These are phyloP conservation scores for Tripidium arundinaceum DNA, from an alignment of 202 grass and related monocot genomes.

Conservation along the genomic window DNA sequence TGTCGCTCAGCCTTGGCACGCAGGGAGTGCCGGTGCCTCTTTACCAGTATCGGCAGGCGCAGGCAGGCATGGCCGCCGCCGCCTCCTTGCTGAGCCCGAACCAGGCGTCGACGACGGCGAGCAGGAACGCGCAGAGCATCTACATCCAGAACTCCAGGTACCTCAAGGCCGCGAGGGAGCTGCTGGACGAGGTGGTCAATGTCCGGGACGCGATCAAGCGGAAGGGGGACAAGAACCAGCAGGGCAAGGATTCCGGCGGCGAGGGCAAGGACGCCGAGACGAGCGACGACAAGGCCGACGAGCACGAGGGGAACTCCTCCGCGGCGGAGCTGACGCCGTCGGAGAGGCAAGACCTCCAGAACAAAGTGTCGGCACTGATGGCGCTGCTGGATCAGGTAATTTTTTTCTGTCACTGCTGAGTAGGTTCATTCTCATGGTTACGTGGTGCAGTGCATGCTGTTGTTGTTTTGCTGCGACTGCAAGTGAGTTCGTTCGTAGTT, in stretches of 20 bases:
- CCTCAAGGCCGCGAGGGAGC: slow-evolving; percentile 65
- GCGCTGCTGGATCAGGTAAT: slow-evolving; percentile 87
- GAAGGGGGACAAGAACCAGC: slow-evolving; percentile 54
- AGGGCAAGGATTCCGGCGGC: slow-evolving; percentile 47
- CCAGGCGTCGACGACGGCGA: slow-evolving; percentile 37
- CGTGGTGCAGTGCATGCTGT: slow-evolving; percentile 17
- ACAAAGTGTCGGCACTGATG: slow-evolving; percentile 85
- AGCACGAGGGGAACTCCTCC: slow-evolving; percentile 41
- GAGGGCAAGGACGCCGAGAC: slow-evolving; percentile 56
- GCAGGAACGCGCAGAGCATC: slow-evolving; percentile 41
- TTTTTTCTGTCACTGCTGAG: too few relatives aligned
- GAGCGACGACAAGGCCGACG: slow-evolving; percentile 42
- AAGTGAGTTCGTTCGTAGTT: neutral
- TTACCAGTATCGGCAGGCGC: slow-evolving; percentile 55
- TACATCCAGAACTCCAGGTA: slow-evolving; percentile 76
- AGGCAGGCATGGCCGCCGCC: slow-evolving; percentile 32
- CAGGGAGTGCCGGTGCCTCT: slow-evolving; percentile 66
- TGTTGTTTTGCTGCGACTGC: neutral
- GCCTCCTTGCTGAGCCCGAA: slow-evolving; percentile 41
- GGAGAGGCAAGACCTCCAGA: slow-evolving; percentile 88
- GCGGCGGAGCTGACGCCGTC: slow-evolving; percentile 58
- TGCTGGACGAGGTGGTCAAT: slow-evolving; percentile 79
- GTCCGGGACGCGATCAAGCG: slow-evolving; percentile 62
- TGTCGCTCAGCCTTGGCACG: slow-evolving; percentile 79
- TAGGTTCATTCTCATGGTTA: too few relatives aligned